A percentile compares a stretch with the other conserved stretches of the same genome.
Evolutionary conservation across 169 alveolate genomes (phyloP).

Genomic region (Cyclospora cayetanensis): DNA sequence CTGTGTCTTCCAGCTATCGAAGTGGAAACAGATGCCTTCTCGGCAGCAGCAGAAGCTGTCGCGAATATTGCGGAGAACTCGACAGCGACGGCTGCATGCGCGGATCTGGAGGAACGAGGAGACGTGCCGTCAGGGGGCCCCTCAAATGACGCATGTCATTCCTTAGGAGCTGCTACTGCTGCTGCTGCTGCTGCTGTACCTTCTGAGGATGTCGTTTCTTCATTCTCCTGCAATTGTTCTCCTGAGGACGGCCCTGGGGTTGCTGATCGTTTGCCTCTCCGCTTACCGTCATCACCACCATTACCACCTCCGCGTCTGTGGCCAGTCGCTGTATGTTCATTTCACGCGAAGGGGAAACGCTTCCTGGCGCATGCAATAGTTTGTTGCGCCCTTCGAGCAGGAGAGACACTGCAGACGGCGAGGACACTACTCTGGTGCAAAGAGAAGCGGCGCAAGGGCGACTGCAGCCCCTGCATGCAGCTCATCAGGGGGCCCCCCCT

Average conservation of each 20-base stretch:
- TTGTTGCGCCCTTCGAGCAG: constrained; percentile 33
- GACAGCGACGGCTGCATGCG: not conserved
- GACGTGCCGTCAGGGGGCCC: not conserved
- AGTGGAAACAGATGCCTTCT: not conserved
- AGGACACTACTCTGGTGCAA: constrained; percentile 23
- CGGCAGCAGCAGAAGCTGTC: not conserved
- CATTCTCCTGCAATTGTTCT: too few relatives aligned
- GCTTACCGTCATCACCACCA: not conserved
- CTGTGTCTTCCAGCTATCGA: constrained; percentile 29
- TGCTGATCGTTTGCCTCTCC: too few relatives aligned
- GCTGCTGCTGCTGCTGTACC: constrained; percentile 19
- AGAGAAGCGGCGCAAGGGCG: not conserved
- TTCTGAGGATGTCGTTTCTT: too few relatives aligned
- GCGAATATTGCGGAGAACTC: too few relatives aligned
- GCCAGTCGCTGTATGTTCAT: constrained; percentile 53
- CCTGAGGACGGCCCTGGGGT: too few relatives aligned
- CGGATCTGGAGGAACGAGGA: not conserved
- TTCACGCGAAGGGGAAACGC: not conserved
- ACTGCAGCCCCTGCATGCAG: not conserved
- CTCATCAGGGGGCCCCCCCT: not conserved
- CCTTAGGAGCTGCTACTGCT: not conserved
- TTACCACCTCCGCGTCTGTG: constrained; percentile 11
- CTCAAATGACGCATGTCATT: not conserved
- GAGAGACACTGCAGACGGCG: constrained; percentile 12
- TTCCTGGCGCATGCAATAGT: constrained; percentile 8